phyloP scores from a whole-genome alignment of 305 asterid genomes.

The Fraxinus paxiana region DNA sequence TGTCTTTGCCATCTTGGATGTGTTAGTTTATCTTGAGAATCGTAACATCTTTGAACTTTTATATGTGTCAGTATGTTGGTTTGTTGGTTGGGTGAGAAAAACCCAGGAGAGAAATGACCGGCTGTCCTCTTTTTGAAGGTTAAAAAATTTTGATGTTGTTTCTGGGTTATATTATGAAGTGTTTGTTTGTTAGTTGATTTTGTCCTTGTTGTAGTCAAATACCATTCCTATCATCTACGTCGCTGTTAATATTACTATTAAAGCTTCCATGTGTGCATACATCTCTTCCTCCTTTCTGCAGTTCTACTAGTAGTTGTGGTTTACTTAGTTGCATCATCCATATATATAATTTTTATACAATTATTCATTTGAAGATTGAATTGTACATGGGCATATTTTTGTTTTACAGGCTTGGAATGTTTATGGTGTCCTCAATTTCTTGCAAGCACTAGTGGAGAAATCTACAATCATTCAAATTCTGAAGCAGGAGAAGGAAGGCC shows the following conservation, averaged over 20 bases:
- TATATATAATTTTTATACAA: background rate
- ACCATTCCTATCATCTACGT: background rate
- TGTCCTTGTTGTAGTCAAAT: background rate
- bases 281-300: background rate
- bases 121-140: background rate
- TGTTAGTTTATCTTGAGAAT: too few species aligned
- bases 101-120: background rate
- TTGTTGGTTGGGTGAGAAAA: too few species aligned
- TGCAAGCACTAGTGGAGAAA: constrained; percentile 92
- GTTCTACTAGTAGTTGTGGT: background rate
- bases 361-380: background rate
- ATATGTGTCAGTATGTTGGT: background rate
- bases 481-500: constrained; percentile 84
- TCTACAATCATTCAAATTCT: constrained; percentile 72
- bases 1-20: too few species aligned
- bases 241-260: background rate
- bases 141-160: background rate
- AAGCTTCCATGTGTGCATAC: background rate
- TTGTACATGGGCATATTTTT: constrained; percentile 6
- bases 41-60: too few species aligned
- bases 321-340: background rate
- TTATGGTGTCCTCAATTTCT: constrained; percentile 78
- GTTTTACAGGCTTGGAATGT: constrained; percentile 80
- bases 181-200: background rate
- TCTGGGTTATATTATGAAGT: background rate